A percentile compares a stretch with the other conserved stretches of the same genome.
Conservation (phyloP, 768 basidiomycete species). For the Boletus edulis region DNA sequence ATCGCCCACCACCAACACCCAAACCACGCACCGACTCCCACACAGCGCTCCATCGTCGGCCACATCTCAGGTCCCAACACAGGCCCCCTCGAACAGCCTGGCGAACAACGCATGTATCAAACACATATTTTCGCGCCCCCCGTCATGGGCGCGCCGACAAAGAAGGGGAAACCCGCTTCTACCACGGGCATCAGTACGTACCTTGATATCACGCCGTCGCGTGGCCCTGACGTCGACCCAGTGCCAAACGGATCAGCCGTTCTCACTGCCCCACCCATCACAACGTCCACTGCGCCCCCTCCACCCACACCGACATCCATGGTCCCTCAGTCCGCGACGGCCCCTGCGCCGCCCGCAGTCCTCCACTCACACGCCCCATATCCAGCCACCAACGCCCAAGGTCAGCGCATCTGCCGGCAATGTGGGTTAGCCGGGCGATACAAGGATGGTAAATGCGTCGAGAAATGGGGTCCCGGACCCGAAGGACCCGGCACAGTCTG, state of each 20-base stretch:
- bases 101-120: constrained; percentile 47
- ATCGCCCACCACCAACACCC: constrained; percentile 33
- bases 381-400: constrained; percentile 48
- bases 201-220: not conserved
- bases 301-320: constrained; percentile 14
- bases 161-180: constrained; percentile 52
- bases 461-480: constrained; percentile 86
- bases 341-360: not conserved
- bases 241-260: constrained; percentile 24
- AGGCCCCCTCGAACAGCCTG: constrained; percentile 33
- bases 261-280: constrained; percentile 5
- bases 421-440: constrained; percentile 73
- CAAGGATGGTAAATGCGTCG: constrained; percentile 83
- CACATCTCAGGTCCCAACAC: constrained; percentile 18
- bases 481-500: constrained; percentile 83
- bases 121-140: constrained; percentile 73
- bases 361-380: constrained; percentile 18
- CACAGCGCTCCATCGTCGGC: constrained; percentile 20
- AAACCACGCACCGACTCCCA: constrained; percentile 13
- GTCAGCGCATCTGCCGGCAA: constrained; percentile 75
- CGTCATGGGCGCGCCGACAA: constrained; percentile 68
- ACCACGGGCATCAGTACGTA: constrained; percentile 24
- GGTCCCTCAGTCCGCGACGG: not conserved
- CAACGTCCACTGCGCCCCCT: constrained; percentile 7
- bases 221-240: constrained; percentile 13